Percentiles rank a stretch among this genome's conserved stretches.
Evolutionary conservation across 805 yeast genomes (phyloP).

Genomic region (Starmerella vaccinii): DNA sequence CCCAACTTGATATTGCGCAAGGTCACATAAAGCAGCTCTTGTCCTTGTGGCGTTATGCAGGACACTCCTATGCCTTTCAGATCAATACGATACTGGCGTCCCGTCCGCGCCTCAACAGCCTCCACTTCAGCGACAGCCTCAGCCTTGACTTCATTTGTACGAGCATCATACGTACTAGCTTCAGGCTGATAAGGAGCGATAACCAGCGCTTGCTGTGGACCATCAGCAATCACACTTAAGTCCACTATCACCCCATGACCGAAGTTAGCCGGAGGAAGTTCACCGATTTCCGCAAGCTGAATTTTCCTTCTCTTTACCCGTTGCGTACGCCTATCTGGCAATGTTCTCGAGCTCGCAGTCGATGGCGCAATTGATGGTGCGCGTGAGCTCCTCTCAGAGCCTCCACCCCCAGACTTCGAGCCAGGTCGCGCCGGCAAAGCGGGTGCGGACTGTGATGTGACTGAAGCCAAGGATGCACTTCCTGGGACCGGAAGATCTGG

Average conservation of each 20-base stretch:
- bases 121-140: constrained; percentile 22
- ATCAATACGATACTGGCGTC: constrained; percentile 40
- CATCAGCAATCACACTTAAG: constrained; percentile 89
- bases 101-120: constrained; percentile 17
- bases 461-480: background rate
- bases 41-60: constrained; percentile 54
- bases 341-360: background rate
- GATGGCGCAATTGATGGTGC: background rate
- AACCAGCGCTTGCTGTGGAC: constrained; percentile 81
- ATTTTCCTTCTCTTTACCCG: constrained; percentile 42
- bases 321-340: background rate
- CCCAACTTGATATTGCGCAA: constrained; percentile 69
- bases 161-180: constrained; percentile 51
- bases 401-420: background rate
- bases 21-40: constrained; percentile 78
- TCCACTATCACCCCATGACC: constrained; percentile 50
- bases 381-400: background rate
- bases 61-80: constrained; percentile 81
- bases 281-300: constrained; percentile 88
- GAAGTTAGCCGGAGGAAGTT: constrained; percentile 72
- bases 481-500: constrained; percentile 34
- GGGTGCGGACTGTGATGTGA: background rate
- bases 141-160: constrained; percentile 15
- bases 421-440: constrained; percentile 1
- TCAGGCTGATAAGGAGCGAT: constrained; percentile 74